phyloP scores from a whole-genome alignment of 2,329 filamentous ascomycete species.

The Penicillium sp. region DNA sequence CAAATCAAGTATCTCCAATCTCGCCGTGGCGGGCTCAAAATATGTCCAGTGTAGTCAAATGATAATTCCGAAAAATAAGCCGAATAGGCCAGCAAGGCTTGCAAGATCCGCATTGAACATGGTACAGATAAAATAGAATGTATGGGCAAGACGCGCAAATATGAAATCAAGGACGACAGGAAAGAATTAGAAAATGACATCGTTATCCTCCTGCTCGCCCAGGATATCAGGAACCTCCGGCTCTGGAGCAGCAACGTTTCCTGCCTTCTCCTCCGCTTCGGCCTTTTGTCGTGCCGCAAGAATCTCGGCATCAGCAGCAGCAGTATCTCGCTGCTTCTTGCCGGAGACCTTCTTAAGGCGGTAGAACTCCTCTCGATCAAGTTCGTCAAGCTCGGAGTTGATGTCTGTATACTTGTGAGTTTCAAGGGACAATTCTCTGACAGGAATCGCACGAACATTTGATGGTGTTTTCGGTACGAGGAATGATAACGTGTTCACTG shows the following conservation, averaged over 20 bases:
- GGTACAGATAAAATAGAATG: slow-evolving; percentile 13
- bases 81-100: slow-evolving; percentile 5
- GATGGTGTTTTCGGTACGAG: slow-evolving; percentile 98
- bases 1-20: slow-evolving; percentile 17
- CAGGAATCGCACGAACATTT: slow-evolving; percentile 63
- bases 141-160: not conserved
- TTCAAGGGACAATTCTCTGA: not conserved
- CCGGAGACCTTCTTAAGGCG: slow-evolving; percentile 90
- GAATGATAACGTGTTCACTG: slow-evolving; percentile 76
- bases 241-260: slow-evolving; percentile 43
- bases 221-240: slow-evolving; percentile 65
- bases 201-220: slow-evolving; percentile 74
- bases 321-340: slow-evolving; percentile 79
- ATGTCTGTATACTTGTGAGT: slow-evolving; percentile 63
- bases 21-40: not conserved
- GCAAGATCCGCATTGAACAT: slow-evolving; percentile 10
- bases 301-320: slow-evolving; percentile 72
- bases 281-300: slow-evolving; percentile 53
- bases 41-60: slow-evolving; percentile 6
- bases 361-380: slow-evolving; percentile 98
- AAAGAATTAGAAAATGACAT: slow-evolving; percentile 73
- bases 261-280: slow-evolving; percentile 59
- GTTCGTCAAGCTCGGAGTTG: slow-evolving; percentile 95
- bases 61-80: slow-evolving; percentile 15
- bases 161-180: slow-evolving; percentile 23